These are phyloP conservation scores for Vigna mungo DNA, from an alignment of 306 rosid genomes.

Conservation along the genomic window DNA sequence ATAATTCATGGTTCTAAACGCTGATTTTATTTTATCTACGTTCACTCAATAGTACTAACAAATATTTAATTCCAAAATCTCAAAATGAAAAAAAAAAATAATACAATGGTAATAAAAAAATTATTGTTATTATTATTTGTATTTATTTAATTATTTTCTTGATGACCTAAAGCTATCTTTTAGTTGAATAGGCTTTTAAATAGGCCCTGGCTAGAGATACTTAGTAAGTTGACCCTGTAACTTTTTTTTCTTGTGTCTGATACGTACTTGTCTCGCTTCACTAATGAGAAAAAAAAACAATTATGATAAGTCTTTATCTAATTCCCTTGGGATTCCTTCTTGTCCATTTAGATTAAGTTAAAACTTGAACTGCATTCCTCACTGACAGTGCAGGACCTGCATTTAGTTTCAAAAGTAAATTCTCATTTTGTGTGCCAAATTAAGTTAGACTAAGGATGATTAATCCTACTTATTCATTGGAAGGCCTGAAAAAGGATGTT, in stretches of 20 bases:
- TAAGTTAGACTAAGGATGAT: too few species aligned
- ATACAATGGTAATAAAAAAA: background rate
- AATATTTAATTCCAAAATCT: background rate
- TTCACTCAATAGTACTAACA: background rate
- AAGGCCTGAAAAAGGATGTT: too few species aligned
- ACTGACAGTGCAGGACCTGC: too few species aligned
- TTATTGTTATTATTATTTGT: background rate
- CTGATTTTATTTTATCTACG: background rate
- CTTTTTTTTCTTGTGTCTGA: background rate
- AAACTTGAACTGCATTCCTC: too few species aligned
- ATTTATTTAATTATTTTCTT: background rate
- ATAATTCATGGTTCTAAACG: background rate
- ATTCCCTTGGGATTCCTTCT: background rate
- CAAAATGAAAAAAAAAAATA: background rate
- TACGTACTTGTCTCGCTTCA: background rate
- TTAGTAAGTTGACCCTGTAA: background rate
- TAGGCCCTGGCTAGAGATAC: background rate
- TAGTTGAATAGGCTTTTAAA: background rate
- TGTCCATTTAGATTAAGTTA: background rate
- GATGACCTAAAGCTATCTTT: background rate
- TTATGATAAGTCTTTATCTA: too few species aligned
- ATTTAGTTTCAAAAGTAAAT: too few species aligned
- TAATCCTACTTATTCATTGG: too few species aligned
- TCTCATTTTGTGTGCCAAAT: too few species aligned
- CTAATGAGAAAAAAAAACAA: background rate